These are phyloP conservation scores for Suillus placidus DNA, from an alignment of 768 basidiomycete genomes.

Conservation along the genomic window DNA sequence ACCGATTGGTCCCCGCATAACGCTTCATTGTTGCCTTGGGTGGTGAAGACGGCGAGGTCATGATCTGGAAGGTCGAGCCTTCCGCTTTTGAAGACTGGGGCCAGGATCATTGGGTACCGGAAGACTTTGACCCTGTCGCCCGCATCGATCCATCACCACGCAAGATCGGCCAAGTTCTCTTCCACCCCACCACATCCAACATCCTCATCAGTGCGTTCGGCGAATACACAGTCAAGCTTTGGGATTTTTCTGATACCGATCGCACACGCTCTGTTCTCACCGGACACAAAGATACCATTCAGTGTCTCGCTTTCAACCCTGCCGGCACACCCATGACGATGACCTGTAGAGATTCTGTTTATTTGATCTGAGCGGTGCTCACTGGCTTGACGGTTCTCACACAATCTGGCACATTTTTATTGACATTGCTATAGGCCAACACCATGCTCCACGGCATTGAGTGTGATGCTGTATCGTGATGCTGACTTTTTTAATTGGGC, in stretches of 20 bases:
- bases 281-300: conserved; percentile 88
- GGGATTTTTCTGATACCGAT: conserved; percentile 84
- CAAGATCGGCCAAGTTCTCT: conserved; percentile 93
- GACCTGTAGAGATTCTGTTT: conserved; percentile 85
- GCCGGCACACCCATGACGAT: conserved; percentile 84
- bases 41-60: conserved; percentile 92
- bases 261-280: conserved; percentile 58
- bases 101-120: conserved; percentile 76
- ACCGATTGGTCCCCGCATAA: conserved; percentile 97
- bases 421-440: no score
- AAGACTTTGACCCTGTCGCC: conserved; percentile 84
- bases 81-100: conserved; percentile 82
- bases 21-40: conserved; percentile 89
- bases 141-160: conserved; percentile 78
- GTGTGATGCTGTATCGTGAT: no score
- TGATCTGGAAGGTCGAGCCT: conserved; percentile 85
- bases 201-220: conserved; percentile 82
- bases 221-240: conserved; percentile 87
- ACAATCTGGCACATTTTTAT: no score
- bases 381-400: no score
- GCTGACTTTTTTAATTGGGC: no score
- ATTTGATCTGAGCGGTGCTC: no score
- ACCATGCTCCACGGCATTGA: no score
- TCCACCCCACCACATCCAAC: conserved; percentile 88
- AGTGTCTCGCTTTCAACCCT: conserved; percentile 79